Evolutionary conservation across 306 rosid genomes (phyloP), one percentile per base, ranked within the genome.

Genomic region (Cicer yamashitae): DNA sequence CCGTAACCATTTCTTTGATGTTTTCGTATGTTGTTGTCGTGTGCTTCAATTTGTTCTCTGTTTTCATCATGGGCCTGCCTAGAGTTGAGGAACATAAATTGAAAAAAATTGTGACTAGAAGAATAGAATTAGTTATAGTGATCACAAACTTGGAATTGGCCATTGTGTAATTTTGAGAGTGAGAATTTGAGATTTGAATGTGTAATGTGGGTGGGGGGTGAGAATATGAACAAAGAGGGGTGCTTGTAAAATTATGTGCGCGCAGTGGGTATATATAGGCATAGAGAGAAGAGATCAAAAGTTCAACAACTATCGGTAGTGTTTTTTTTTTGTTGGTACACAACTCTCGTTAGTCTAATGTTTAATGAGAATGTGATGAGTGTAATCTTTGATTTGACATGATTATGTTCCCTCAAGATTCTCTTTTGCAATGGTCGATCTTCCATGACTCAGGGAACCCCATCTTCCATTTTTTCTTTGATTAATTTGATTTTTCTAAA

Each of bases 401-500:
- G 77, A 84, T 84, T 77, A 44, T 78, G 87, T 67, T 74, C 81
- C 85, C 86, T 41, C 74, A 76, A 87, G 84, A 73, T 85, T 85
- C 85, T 51, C 74, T 56, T 81, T 45, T 73, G 66, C 20, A 17
- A 22, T 14, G 4, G 44, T 13, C 15, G 39, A 69, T 77, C 82
- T 59, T 58, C 53, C 25, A 63, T n/a, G 51, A 34, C 59, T 22
- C 9, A 53, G 1, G 45, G 65, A 15, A 46, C n/a, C 52, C 8
- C 6, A 37, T 1, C 7, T 62, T 10, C 68, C 1, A 12, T n/a
- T 38, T 62, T 62, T 62, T 14, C 22, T 13, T 38, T 7, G 58
- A 52, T 52, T 52, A 15, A 25, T 25, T 25, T 25, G 30, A 25
- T 30, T 30, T 30, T 30, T 30, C 5, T 30, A 30, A 3, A 3